phyloP scores from a whole-genome alignment of 2,329 filamentous ascomycete genomes.

The Epichloe coenophiala region DNA sequence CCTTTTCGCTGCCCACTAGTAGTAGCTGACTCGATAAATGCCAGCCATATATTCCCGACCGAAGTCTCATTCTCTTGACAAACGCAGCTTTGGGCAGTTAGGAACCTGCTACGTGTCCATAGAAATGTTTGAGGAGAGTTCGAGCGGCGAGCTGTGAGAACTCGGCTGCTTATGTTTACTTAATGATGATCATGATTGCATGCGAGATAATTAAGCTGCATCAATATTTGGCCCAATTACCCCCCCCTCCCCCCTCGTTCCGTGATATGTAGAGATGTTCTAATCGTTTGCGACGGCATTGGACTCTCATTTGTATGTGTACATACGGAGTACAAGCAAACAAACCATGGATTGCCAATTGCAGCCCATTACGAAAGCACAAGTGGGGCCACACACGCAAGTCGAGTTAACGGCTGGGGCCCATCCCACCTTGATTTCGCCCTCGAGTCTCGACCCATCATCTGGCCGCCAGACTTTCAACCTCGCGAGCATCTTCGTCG shows the following conservation, averaged over 20 bases:
- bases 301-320: too few species aligned
- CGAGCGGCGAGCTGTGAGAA: too few species aligned
- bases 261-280: too few species aligned
- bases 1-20: neutral
- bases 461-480: neutral
- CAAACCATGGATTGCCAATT: neutral
- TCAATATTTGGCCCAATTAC: too few species aligned
- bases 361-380: neutral
- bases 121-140: too few species aligned
- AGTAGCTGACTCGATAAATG: neutral
- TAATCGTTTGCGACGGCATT: neutral
- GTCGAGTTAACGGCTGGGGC: slow-evolving; percentile 4
- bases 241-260: too few species aligned
- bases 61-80: neutral
- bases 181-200: too few species aligned
- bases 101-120: neutral
- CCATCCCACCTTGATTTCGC: slow-evolving; percentile 19
- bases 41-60: neutral
- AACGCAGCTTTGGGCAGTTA: neutral
- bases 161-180: too few species aligned
- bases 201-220: too few species aligned
- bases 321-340: too few species aligned
- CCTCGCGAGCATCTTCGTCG: neutral
- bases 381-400: slow-evolving; percentile 6
- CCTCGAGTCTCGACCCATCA: slow-evolving; percentile 5